Evolutionary conservation across 352 stramenopile genomes (phyloP), one percentile per base, ranked within the genome.

Genomic region (Phytophthora foliorum): DNA sequence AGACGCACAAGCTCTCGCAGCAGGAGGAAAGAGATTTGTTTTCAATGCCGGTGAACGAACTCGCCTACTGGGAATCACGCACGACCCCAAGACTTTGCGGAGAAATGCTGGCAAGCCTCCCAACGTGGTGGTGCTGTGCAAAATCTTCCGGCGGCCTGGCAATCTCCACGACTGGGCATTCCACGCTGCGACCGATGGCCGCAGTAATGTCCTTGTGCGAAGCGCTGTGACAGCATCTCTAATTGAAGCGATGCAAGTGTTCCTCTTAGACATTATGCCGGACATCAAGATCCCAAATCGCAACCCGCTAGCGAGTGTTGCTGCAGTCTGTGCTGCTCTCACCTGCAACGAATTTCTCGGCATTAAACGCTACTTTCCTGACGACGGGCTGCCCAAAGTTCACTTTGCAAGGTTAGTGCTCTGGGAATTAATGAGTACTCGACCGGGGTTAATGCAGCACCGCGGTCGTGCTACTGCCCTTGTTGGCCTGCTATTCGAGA

Each of bases 261-360:
- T 86, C 34, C 63, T 92, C 17, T 49, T 92, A 6, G 82, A 90
- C 49, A 78, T 91, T 59, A 86, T 91, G 24, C 81, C 82, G 8
- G 82, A 92, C 32, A 90, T 92, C 22, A 82, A 90, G 49, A 89
- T 91, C 46, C 72, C 79, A 14, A 84, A 89, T 62, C 80, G 80
- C 10, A 88, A 84, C 22, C 70, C 80, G 19, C 66, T 92, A n/a
- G 85, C 79, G 21, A 89, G 70, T 41, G 81, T 93, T 7, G 49
- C 68, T n/a, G 79, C 75, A 3, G 79, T 93, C n/a, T 91, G 83
- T 22, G 78, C 79, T 9, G 78, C 82, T 19, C 74, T 93, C 4
- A 89, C 54, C 56, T 82, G 75, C 53, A 74, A 78, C 59, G 80
- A 93, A 29, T 86, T 92, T 52, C 60, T 85, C 2, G 78, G 67